Evolutionary conservation across 805 yeast species (phyloP).

Genomic region (Yamadazyma akitaensis): DNA sequence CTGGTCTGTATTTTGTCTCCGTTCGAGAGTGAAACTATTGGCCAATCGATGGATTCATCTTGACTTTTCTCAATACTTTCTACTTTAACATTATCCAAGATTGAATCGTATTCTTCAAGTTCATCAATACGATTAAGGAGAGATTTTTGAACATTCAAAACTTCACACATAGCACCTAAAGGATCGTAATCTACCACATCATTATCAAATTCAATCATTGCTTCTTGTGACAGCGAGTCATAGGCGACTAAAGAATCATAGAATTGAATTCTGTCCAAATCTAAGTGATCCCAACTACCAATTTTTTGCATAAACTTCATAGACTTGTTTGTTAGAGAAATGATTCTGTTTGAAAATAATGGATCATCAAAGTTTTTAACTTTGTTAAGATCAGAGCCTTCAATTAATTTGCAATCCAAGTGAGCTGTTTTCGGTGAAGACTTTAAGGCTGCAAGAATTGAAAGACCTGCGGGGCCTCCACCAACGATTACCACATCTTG

Average conservation of each 20-base stretch:
- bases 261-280: constrained; percentile 67
- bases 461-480: constrained; percentile 96
- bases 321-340: constrained; percentile 81
- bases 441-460: constrained; percentile 78
- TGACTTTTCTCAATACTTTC: constrained; percentile 38
- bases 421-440: constrained; percentile 58
- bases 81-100: constrained; percentile 69
- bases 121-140: constrained; percentile 48
- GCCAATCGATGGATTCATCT: constrained; percentile 57
- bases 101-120: constrained; percentile 24
- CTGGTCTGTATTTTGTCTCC: constrained; percentile 67
- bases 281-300: constrained; percentile 73
- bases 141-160: constrained; percentile 76
- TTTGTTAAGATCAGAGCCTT: constrained; percentile 58
- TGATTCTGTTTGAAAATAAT: constrained; percentile 71
- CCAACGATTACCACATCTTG: constrained; percentile 85
- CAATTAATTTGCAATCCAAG: constrained; percentile 67
- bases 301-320: constrained; percentile 61
- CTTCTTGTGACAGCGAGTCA: constrained; percentile 64
- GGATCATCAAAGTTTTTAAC: constrained; percentile 53
- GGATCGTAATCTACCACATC: constrained; percentile 39
- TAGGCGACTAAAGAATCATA: constrained; percentile 83
- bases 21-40: constrained; percentile 60
- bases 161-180: constrained; percentile 84
- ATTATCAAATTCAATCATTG: constrained; percentile 69